A percentile compares a stretch with the other conserved stretches of the same genome.
Conservation (phyloP, 2,329 filamentous ascomycete genomes). For the Xylariaceae sp. region DNA sequence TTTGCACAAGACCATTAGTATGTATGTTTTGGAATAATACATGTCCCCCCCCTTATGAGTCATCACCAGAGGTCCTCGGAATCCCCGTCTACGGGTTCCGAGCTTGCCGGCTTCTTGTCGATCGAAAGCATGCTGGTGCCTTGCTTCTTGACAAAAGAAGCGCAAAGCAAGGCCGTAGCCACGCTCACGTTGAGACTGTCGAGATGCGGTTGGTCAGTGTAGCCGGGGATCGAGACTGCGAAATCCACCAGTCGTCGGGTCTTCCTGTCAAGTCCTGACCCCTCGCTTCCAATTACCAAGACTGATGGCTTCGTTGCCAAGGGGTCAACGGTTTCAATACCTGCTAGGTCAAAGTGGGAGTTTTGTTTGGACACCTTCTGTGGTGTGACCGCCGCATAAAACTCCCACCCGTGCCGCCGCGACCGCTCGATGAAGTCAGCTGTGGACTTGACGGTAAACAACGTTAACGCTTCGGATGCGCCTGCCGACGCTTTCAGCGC, state of each 20-base stretch:
- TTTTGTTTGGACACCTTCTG: constrained; percentile 33
- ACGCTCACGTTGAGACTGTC: constrained; percentile 95
- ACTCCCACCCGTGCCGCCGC: constrained; percentile 67
- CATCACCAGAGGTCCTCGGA: constrained; percentile 20
- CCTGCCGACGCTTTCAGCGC: constrained; percentile 85
- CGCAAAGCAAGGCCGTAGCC: constrained; percentile 70
- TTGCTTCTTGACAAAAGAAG: constrained; percentile 55
- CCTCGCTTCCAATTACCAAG: constrained; percentile 78
- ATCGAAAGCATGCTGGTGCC: constrained; percentile 19
- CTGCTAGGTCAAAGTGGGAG: constrained; percentile 44
- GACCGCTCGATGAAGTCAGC: constrained; percentile 65
- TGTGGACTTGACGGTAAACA: constrained; percentile 65
- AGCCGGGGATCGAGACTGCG: constrained; percentile 59
- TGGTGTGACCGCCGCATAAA: constrained; percentile 67
- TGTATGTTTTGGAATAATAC: background rate
- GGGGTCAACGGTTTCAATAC: constrained; percentile 46
- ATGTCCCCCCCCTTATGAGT: constrained; percentile 3
- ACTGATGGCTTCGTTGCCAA: constrained; percentile 61
- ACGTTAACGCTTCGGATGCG: constrained; percentile 71
- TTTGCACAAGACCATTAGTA: constrained; percentile 8
- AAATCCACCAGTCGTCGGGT: constrained; percentile 62
- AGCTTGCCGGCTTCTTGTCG: constrained; percentile 18
- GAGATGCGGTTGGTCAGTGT: constrained; percentile 49
- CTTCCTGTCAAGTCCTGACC: constrained; percentile 61
- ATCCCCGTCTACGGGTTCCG: background rate